Evolutionary conservation across 1,284 basidiomycete genomes (phyloP), one percentile per base, ranked within the genome.

Genomic region (Apiotrichum gamsii): DNA sequence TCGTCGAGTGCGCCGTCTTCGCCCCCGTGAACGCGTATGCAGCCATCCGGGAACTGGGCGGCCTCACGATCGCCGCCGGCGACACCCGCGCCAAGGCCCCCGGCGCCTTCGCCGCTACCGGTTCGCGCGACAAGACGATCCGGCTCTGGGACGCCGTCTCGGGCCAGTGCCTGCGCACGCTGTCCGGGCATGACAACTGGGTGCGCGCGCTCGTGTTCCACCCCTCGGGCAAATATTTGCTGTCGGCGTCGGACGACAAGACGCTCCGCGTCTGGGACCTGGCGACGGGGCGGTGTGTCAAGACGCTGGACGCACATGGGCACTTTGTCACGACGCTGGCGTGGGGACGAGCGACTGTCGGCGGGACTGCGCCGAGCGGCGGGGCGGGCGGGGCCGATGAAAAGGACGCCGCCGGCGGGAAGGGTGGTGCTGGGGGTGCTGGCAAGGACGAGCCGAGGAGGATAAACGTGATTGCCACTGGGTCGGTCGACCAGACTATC

Each of bases 191-290:
- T 60, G 85, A 88, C 69, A 87, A 88, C 59, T 90, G 88, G 87
- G 77, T 90, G 41, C 80, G 86, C 47, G 83, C 82, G 1, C 75
- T 90, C 35, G 81, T 84, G 19, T 90, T 90, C 74, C 87, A 90
- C 67, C 87, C 87, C 0, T 81, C 80, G 8, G 90, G 90, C 32
- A 90, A 90, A 69, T 83, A 81, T 64, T 80, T 94, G 5, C 76
- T 94, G 14, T 90, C 87, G 2, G 87, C 85, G 2, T 86, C 81
- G 45, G 84, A 87, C 68, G 84, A 87, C 74, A 86, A 86, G 75
- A 87, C 84, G 18, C 84, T 87, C 46, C 77, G 87, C 9, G 78
- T 90, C 14, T 94, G 90, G 90, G 90, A 94, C 57, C 74, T 94
- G 31, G 76, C 78, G 30, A 85, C 83, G 3, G 69, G 70, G 4